Evolutionary conservation across 192 early-diverging fungal species (phyloP), one percentile per base, ranked within the genome.

Genomic region (Backusella macrospora): DNA sequence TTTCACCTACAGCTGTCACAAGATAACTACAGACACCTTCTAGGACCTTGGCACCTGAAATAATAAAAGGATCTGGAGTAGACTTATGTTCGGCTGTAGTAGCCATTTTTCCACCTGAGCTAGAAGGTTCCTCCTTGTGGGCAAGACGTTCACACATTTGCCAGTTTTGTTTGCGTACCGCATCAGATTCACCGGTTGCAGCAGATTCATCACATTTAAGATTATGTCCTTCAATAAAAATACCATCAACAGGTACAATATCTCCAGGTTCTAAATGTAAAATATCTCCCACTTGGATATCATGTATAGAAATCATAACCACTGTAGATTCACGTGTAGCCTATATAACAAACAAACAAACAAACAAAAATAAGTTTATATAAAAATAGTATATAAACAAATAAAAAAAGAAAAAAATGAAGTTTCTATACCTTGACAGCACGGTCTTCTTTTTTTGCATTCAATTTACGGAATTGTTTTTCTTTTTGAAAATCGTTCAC

Each of bases 251-350:
- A 44, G 95, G 88, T 63, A 98, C 83, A 34, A 99, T 91, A 75
- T 98, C 98, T 55, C 98, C 98, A 5, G 94, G 93, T 76, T 96
- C 92, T 5, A 99, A 75, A 47, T 90, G 80, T 69, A 93, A 77
- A 45, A 99, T 85, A 75, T 99, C 98, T n/a, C 98, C 98, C 12
- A 97, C 95, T 40, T 95, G 81, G 0, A 99, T 78, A 71, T 94
- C 90, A 73, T 86, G 86, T 21, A 92, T 89, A 0, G 92, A 92
- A 6, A 99, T 77, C 37, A 93, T 73, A 37, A 81, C 74, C 65
- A 83, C 88, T 45, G 84, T 81, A 3, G 92, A 94, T 70, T 90
- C 87, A 46, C 98, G 87, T 8, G 90, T 86, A 48, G 92, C 88
- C 84, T 83, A 77, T n/a, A n/a, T n/a, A n/a, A n/a, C n/a, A n/a